These are phyloP conservation scores for Vaccinium myrtillus DNA, from an alignment of 148 eudicot species.

Conservation along the genomic window DNA sequence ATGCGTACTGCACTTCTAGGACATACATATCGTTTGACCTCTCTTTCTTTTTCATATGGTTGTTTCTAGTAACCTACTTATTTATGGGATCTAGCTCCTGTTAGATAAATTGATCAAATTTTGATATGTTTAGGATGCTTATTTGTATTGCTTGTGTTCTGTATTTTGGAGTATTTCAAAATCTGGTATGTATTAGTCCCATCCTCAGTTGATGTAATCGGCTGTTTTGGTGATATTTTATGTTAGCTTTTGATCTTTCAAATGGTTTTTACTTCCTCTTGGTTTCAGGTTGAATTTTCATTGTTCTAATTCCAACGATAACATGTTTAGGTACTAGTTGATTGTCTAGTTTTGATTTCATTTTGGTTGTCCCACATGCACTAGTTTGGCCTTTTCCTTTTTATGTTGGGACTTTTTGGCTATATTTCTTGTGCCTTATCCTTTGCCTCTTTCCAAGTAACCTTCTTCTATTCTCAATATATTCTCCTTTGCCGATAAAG, in stretches of 20 bases:
- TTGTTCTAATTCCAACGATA: neutral
- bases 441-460: no score
- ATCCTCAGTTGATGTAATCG: neutral
- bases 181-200: neutral
- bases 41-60: neutral
- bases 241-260: neutral
- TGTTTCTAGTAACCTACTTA: neutral
- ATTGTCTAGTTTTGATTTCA: no score
- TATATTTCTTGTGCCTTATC: no score
- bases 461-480: no score
- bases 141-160: neutral
- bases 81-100: neutral
- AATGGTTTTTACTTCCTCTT: constrained; percentile 1
- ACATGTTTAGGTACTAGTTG: no score
- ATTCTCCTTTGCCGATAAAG: no score
- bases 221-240: neutral
- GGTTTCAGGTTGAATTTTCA: neutral
- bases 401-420: no score
- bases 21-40: neutral
- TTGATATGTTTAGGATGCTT: neutral
- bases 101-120: neutral
- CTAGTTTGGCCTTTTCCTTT: no score
- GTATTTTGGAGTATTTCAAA: neutral
- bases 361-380: no score
- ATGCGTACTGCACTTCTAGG: neutral